Percentiles rank a stretch among this genome's conserved stretches.
Evolutionary conservation across 2,329 filamentous ascomycete genomes (phyloP).

Genomic region (Colletotrichum melonis): DNA sequence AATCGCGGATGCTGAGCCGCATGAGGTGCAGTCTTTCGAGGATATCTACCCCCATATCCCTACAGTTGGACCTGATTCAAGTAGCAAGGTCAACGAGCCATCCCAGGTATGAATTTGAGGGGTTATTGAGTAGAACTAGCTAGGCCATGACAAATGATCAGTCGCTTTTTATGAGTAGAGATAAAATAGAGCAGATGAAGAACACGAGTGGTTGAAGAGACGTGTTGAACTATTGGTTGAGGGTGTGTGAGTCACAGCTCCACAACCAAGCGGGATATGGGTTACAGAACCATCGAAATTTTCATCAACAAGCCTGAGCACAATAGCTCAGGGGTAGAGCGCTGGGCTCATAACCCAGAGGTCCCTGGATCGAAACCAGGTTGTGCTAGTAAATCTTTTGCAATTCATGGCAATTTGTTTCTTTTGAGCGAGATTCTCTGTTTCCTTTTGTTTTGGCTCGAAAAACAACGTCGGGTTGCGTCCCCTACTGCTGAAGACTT

Average conservation of each 20-base stretch:
- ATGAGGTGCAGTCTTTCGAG: background rate
- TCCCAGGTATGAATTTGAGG: background rate
- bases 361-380: conserved; percentile 36
- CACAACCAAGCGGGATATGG: fast-evolving
- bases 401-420: background rate
- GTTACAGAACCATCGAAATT: fast-evolving
- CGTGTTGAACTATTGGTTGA: background rate
- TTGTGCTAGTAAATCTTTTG: conserved; percentile 8
- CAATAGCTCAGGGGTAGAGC: conserved; percentile 29
- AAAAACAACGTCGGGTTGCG: background rate
- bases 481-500: background rate
- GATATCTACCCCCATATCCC: background rate
- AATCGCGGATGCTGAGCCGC: background rate
- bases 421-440: background rate
- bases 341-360: conserved; percentile 36
- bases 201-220: background rate
- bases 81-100: background rate
- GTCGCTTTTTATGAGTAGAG: background rate
- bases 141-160: background rate
- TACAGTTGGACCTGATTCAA: background rate
- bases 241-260: background rate
- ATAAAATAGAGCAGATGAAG: background rate
- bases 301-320: background rate
- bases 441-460: background rate
- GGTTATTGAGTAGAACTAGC: no score